These are phyloP conservation scores for Paramecium bursaria DNA, from an alignment of 73 alveolate species.

Conservation along the genomic window DNA sequence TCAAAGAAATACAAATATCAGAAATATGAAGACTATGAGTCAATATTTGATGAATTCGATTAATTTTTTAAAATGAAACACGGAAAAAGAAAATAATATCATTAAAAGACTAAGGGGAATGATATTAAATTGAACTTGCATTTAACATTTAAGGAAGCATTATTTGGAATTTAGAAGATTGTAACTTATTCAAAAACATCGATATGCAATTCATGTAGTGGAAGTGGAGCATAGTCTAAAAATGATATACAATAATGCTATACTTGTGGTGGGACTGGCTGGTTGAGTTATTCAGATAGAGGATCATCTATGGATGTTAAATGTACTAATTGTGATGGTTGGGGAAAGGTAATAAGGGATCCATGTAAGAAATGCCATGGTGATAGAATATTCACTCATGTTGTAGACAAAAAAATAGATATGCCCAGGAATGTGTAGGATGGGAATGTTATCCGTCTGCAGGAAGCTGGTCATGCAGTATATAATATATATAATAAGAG, in stretches of 20 bases:
- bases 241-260: background rate
- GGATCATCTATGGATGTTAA: conserved; percentile 46
- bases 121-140: conserved; percentile 27
- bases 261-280: conserved; percentile 60
- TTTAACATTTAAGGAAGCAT: conserved; percentile 22
- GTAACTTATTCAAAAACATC: background rate
- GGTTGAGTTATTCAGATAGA: conserved; percentile 42
- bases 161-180: background rate
- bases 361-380: conserved; percentile 34
- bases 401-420: conserved; percentile 11
- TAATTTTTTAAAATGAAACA: conserved; percentile 21
- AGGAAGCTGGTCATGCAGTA: conserved; percentile 40
- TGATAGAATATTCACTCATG: background rate
- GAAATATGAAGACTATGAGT: conserved; percentile 32
- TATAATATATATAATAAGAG: background rate
- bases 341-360: conserved; percentile 62
- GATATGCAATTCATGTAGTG: conserved; percentile 38
- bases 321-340: conserved; percentile 58
- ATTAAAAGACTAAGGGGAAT: conserved; percentile 40
- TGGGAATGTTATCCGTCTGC: conserved; percentile 22
- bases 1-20: conserved; percentile 12
- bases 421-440: conserved; percentile 32
- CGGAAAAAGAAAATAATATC: conserved; percentile 30
- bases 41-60: conserved; percentile 40
- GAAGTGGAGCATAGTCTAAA: conserved; percentile 29